These are phyloP conservation scores for Pestalotiopsis sp. DNA, from an alignment of 2,329 filamentous ascomycete genomes.

Conservation along the genomic window DNA sequence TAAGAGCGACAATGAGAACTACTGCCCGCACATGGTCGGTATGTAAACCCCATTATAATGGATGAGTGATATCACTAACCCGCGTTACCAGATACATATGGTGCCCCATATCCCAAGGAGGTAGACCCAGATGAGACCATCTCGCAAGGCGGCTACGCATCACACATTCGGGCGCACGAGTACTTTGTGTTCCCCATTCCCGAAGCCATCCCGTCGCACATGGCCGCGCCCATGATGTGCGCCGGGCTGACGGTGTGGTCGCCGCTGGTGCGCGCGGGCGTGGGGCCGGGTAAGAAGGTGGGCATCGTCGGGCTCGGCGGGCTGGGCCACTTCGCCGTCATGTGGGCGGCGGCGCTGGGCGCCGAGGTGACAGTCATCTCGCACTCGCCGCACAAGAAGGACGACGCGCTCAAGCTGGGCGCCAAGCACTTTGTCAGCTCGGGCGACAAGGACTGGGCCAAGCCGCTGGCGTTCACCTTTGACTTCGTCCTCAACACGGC, in stretches of 20 bases:
- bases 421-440: constrained; percentile 56
- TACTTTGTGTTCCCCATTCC: constrained; percentile 64
- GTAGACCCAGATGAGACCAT: constrained; percentile 55
- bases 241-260: constrained; percentile 75
- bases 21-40: constrained; percentile 47
- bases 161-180: constrained; percentile 50
- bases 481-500: constrained; percentile 54
- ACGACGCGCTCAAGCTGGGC: constrained; percentile 63
- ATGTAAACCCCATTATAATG: constrained; percentile 14
- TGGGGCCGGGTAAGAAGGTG: constrained; percentile 71
- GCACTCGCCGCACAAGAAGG: constrained; percentile 58
- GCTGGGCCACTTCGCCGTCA: constrained; percentile 71
- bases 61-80: not conserved
- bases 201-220: constrained; percentile 48
- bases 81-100: constrained; percentile 53
- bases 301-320: constrained; percentile 75
- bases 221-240: constrained; percentile 72
- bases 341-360: constrained; percentile 71
- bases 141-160: constrained; percentile 66
- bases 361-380: constrained; percentile 68
- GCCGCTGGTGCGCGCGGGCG: constrained; percentile 66
- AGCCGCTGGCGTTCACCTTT: constrained; percentile 52
- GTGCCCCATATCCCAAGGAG: constrained; percentile 58
- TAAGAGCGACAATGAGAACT: constrained; percentile 51
- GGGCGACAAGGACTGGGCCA: constrained; percentile 56